A percentile compares a stretch with the other conserved stretches of the same genome.
Conservation (phyloP, 2,329 filamentous ascomycete genomes). For the Aspergillus sp. region DNA sequence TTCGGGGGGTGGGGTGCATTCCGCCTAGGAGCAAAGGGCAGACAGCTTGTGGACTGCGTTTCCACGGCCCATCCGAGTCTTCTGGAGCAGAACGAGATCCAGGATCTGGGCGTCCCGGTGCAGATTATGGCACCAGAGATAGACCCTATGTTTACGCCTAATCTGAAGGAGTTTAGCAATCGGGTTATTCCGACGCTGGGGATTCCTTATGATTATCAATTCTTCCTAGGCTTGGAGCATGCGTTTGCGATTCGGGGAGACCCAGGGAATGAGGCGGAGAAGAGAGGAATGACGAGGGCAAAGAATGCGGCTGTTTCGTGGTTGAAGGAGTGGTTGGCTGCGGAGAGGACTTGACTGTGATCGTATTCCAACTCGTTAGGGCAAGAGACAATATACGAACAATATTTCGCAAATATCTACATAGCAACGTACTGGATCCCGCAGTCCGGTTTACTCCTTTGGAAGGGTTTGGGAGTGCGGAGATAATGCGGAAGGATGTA, state of each 20-base stretch:
- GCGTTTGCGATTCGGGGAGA: slow-evolving; percentile 47
- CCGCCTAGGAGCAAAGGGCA: slow-evolving; percentile 44
- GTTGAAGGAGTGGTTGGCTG: slow-evolving; percentile 30
- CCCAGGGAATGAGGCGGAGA: slow-evolving; percentile 38
- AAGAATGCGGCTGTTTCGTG: slow-evolving; percentile 51
- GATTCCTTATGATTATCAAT: slow-evolving; percentile 51
- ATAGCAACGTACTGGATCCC: no score
- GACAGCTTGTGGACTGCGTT: slow-evolving; percentile 47
- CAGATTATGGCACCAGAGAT: slow-evolving; percentile 54
- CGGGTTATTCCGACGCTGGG: slow-evolving; percentile 38
- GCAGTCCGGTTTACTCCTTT: no score
- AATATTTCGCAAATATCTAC: no score
- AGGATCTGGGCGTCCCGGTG: slow-evolving; percentile 47
- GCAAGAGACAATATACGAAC: no score
- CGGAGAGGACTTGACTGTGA: no score
- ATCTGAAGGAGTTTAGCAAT: slow-evolving; percentile 48
- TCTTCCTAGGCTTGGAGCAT: slow-evolving; percentile 53
- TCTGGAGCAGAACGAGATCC: slow-evolving; percentile 48
- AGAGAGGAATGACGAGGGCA: slow-evolving; percentile 46
- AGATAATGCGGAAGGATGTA: no score
- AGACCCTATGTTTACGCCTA: slow-evolving; percentile 45
- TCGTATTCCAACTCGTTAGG: no score
- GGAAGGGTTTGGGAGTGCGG: no score
- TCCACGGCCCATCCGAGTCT: slow-evolving; percentile 47
- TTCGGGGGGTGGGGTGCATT: slow-evolving; percentile 55